Percentiles rank a stretch among this genome's conserved stretches.
phyloP scores from a whole-genome alignment of 768 basidiomycete species.

The Erythrobasidium yunnanense region DNA sequence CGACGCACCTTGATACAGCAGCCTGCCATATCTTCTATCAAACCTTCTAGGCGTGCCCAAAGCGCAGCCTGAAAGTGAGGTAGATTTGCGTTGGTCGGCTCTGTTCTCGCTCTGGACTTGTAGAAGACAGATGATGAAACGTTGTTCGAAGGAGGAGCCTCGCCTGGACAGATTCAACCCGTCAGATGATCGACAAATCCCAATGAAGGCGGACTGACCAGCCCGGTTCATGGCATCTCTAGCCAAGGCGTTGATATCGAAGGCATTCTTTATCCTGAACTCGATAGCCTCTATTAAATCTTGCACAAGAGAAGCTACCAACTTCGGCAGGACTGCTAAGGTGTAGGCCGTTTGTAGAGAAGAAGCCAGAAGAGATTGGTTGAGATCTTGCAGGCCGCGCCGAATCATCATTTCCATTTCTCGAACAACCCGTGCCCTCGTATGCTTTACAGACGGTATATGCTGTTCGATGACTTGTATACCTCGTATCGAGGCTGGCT shows the following conservation, averaged over 20 bases:
- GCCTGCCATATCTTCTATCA: constrained; percentile 78
- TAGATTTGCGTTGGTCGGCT: constrained; percentile 76
- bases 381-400: constrained; percentile 66
- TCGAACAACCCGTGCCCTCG: constrained; percentile 57
- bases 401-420: constrained; percentile 91
- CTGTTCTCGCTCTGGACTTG: constrained; percentile 74
- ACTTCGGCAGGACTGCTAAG: constrained; percentile 66
- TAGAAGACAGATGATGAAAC: constrained; percentile 51
- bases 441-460: constrained; percentile 59
- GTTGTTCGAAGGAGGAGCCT: too few relatives aligned
- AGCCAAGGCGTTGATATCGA: constrained; percentile 77
- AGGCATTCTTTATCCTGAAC: constrained; percentile 64
- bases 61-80: constrained; percentile 74
- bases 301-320: constrained; percentile 64
- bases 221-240: constrained; percentile 64
- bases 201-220: not conserved
- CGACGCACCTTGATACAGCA: constrained; percentile 77
- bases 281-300: constrained; percentile 77
- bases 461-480: constrained; percentile 62
- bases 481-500: constrained; percentile 55
- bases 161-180: too few relatives aligned
- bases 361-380: constrained; percentile 79
- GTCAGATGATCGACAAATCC: too few relatives aligned
- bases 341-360: constrained; percentile 95
- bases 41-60: constrained; percentile 66